A percentile compares a stretch with the other conserved stretches of the same genome.
Evolutionary conservation across 2,329 filamentous ascomycete species (phyloP).

Genomic region (Gnomoniopsis smithogilvyi): DNA sequence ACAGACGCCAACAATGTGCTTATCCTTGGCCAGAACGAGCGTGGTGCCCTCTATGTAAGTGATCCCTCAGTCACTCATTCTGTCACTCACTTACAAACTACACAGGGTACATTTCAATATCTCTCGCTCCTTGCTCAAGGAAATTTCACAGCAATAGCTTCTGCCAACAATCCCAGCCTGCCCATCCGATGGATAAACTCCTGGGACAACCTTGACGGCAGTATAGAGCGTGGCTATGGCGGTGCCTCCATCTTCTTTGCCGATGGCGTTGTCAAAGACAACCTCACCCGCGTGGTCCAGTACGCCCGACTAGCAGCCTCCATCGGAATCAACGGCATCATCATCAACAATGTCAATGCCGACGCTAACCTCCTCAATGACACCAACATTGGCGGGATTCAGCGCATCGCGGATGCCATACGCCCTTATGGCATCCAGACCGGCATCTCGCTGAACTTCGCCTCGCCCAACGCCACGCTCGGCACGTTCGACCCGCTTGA

Average conservation of each 20-base stretch:
- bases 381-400: constrained; percentile 58
- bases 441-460: constrained; percentile 67
- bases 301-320: constrained; percentile 67
- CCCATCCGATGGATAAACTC: constrained; percentile 69
- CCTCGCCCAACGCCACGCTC: constrained; percentile 56
- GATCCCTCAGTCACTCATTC: neutral
- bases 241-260: constrained; percentile 68
- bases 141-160: constrained; percentile 45
- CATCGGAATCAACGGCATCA: constrained; percentile 61
- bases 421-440: constrained; percentile 65
- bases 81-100: neutral
- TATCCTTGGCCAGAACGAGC: constrained; percentile 64
- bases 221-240: constrained; percentile 66
- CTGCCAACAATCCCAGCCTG: constrained; percentile 53
- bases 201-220: constrained; percentile 69
- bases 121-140: constrained; percentile 62
- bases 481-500: constrained; percentile 65
- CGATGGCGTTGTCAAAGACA: constrained; percentile 50
- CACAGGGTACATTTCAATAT: constrained; percentile 61
- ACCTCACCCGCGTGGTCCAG: constrained; percentile 56
- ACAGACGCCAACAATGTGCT: constrained; percentile 39
- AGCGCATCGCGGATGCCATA: constrained; percentile 60
- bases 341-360: constrained; percentile 73
- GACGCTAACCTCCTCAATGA: constrained; percentile 54
- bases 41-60: constrained; percentile 57